These are phyloP conservation scores for Juglanconis oblonga DNA, from an alignment of 2,329 filamentous ascomycete genomes.

Conservation along the genomic window DNA sequence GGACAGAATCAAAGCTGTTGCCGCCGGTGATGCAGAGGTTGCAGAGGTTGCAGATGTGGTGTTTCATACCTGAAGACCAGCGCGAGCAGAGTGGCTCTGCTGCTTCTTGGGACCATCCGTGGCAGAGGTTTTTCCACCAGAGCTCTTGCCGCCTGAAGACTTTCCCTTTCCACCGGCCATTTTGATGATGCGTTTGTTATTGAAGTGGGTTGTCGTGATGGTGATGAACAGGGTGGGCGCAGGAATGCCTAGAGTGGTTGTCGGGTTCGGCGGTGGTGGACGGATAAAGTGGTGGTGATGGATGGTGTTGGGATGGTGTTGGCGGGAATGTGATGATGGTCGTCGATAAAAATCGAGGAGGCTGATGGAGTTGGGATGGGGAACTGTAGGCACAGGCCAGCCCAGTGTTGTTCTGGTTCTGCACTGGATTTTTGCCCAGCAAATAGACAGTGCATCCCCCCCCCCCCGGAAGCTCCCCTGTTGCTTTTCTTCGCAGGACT, in stretches of 20 bases:
- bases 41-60: slow-evolving; percentile 5
- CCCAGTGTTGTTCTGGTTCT: no score
- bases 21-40: background rate
- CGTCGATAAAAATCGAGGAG: slow-evolving; percentile 12
- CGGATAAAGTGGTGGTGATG: background rate
- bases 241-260: background rate
- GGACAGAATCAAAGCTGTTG: slow-evolving; percentile 12
- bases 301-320: background rate
- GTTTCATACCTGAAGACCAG: slow-evolving; percentile 83
- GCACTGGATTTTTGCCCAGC: no score
- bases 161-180: slow-evolving; percentile 92
- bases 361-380: slow-evolving; percentile 6
- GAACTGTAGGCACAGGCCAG: background rate
- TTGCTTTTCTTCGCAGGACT: background rate
- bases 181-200: slow-evolving; percentile 26
- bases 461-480: background rate
- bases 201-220: background rate
- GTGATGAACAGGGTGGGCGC: background rate
- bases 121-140: slow-evolving; percentile 69
- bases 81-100: slow-evolving; percentile 93
- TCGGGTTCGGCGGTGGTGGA: background rate
- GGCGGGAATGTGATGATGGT: background rate
- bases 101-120: slow-evolving; percentile 76
- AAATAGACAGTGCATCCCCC: slow-evolving; percentile 4
- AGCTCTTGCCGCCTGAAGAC: slow-evolving; percentile 82